A percentile compares a stretch with the other conserved stretches of the same genome.
Evolutionary conservation across 2,329 filamentous ascomycete genomes (phyloP).

Genomic region (Epichloe hybrida): DNA sequence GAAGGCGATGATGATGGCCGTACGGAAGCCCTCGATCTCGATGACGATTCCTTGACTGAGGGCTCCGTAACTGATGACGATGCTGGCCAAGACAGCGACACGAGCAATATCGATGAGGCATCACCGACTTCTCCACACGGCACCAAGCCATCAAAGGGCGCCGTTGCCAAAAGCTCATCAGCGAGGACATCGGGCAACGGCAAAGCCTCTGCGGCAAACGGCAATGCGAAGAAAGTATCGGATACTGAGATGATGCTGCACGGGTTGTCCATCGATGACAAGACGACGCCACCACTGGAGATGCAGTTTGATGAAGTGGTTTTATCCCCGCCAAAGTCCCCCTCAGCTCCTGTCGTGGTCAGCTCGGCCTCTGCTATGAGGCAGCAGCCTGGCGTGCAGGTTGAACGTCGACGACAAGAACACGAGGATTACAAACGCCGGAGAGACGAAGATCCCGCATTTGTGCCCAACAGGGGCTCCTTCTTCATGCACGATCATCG

Average conservation of each 20-base stretch:
- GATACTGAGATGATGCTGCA: conserved; percentile 49
- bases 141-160: conserved; percentile 29
- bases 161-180: conserved; percentile 16
- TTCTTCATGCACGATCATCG: conserved; percentile 97
- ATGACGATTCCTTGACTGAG: conserved; percentile 54
- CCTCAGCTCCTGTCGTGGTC: conserved; percentile 37
- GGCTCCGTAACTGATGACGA: conserved; percentile 52
- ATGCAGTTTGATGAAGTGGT: conserved; percentile 33
- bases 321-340: conserved; percentile 24
- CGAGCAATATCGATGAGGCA: conserved; percentile 45
- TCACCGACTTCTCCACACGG: conserved; percentile 34
- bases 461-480: conserved; percentile 88
- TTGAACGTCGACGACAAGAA: conserved; percentile 65
- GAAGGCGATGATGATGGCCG: conserved; percentile 56
- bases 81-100: conserved; percentile 46
- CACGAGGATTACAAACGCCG: conserved; percentile 85
- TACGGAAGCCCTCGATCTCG: conserved; percentile 40
- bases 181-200: conserved; percentile 28
- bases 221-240: conserved; percentile 22
- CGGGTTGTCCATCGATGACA: conserved; percentile 33
- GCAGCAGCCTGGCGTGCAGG: conserved; percentile 40
- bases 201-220: conserved; percentile 21
- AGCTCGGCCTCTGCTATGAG: conserved; percentile 36
- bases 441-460: conserved; percentile 77
- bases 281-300: conserved; percentile 27